Percentiles rank a stretch among this genome's conserved stretches.
phyloP scores from a whole-genome alignment of 202 grass and related monocot species.

The Setaria italica region DNA sequence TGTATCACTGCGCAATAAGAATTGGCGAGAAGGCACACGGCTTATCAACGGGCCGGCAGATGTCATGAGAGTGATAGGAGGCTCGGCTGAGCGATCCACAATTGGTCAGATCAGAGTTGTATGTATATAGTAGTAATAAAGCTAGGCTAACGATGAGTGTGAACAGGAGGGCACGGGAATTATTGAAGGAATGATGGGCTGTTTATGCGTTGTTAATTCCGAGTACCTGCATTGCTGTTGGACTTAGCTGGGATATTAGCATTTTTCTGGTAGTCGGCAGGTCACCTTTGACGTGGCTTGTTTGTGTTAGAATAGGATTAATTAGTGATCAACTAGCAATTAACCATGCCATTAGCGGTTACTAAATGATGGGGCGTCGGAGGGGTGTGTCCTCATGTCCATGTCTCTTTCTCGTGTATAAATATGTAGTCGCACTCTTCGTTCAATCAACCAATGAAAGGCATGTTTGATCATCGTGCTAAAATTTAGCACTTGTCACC shows the following conservation, averaged over 20 bases:
- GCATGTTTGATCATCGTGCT: too few relatives aligned
- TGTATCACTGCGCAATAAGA: background rate
- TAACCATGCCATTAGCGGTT: too few relatives aligned
- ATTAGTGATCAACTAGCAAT: too few relatives aligned
- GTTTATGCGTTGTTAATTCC: background rate
- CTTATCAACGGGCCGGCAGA: background rate
- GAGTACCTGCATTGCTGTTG: background rate
- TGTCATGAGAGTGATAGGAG: constrained; percentile 41
- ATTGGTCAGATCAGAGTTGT: background rate
- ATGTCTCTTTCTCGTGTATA: too few relatives aligned
- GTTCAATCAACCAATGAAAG: too few relatives aligned
- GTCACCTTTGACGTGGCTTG: background rate
- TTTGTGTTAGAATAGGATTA: background rate
- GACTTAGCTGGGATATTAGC: background rate
- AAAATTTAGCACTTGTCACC: too few relatives aligned
- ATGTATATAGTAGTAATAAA: too few relatives aligned
- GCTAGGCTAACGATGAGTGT: background rate
- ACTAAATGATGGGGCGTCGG: too few relatives aligned
- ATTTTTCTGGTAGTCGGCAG: background rate
- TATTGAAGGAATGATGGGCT: constrained; percentile 25
- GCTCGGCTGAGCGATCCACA: background rate
- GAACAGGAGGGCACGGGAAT: background rate
- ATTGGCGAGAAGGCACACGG: constrained; percentile 25
- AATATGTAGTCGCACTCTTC: too few relatives aligned
- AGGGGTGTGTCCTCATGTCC: too few relatives aligned